Evolutionary conservation across 1,139 yeast genomes (phyloP).

Genomic region (Suhomyces maxii): DNA sequence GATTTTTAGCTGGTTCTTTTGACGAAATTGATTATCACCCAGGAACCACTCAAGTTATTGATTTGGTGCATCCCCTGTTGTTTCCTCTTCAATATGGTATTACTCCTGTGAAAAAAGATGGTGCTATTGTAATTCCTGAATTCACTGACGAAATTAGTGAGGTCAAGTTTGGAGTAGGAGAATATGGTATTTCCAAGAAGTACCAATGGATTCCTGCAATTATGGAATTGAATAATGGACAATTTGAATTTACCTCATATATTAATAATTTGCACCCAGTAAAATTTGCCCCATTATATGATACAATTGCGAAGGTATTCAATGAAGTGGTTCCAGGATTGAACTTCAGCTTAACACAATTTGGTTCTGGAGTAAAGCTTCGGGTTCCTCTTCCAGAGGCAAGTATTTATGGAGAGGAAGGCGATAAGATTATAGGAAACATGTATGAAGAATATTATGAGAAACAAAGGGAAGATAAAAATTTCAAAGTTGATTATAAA

Average conservation of each 20-base stretch:
- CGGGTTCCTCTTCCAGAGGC: slow-evolving; percentile 16
- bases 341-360: slow-evolving; percentile 27
- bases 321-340: slow-evolving; percentile 31
- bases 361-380: no score
- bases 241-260: slow-evolving; percentile 29
- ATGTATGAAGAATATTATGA: slow-evolving; percentile 6
- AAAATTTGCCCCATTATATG: slow-evolving; percentile 25
- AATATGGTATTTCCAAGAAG: slow-evolving; percentile 22
- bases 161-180: slow-evolving; percentile 19
- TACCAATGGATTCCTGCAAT: slow-evolving; percentile 30
- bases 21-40: slow-evolving; percentile 39
- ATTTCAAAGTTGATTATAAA: slow-evolving; percentile 5
- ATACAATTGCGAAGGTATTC: slow-evolving; percentile 30
- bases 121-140: background rate
- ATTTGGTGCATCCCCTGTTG: slow-evolving; percentile 46
- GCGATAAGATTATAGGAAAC: slow-evolving; percentile 6
- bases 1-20: slow-evolving; percentile 16
- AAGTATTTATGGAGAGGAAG: slow-evolving; percentile 21
- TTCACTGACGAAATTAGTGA: slow-evolving; percentile 13
- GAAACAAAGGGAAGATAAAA: slow-evolving; percentile 8
- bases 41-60: slow-evolving; percentile 35
- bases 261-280: slow-evolving; percentile 43
- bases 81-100: slow-evolving; percentile 38
- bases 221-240: slow-evolving; percentile 12
- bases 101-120: slow-evolving; percentile 23